Percentiles rank a stretch among this genome's conserved stretches.
phyloP scores from a whole-genome alignment of 2,329 filamentous ascomycete species.

The Thermomyces lanuginosus region DNA sequence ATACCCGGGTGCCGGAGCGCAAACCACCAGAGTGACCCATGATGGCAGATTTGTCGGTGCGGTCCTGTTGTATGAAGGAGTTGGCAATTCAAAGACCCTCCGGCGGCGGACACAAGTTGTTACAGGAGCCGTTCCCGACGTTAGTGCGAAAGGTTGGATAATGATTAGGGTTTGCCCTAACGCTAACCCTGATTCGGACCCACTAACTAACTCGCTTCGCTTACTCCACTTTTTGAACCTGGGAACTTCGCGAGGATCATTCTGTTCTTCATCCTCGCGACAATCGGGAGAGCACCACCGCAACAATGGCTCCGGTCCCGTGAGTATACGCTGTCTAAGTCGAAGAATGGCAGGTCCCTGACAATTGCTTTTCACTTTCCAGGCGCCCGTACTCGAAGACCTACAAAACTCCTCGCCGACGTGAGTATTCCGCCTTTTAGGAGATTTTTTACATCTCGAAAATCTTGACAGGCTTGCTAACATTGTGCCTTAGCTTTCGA shows the following conservation, averaged over 20 bases:
- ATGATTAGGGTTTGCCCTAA: slow-evolving; percentile 11
- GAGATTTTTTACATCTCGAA: slow-evolving; percentile 5
- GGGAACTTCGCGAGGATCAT: slow-evolving; percentile 10
- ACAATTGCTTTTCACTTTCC: slow-evolving; percentile 14
- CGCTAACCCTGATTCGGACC: slow-evolving; percentile 10
- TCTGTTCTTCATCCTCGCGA: slow-evolving; percentile 22
- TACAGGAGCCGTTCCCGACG: slow-evolving; percentile 9
- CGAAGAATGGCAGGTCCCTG: slow-evolving; percentile 22
- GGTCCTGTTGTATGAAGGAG: slow-evolving; percentile 21
- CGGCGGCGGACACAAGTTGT: slow-evolving; percentile 12
- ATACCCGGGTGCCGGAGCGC: slow-evolving; percentile 67
- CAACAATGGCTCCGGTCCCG: slow-evolving; percentile 28
- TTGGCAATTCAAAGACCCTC: slow-evolving; percentile 19
- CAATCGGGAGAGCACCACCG: slow-evolving; percentile 25
- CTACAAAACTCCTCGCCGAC: slow-evolving; percentile 94
- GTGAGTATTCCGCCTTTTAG: slow-evolving; percentile 28
- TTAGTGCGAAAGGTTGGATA: slow-evolving; percentile 14
- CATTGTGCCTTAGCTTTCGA: slow-evolving; percentile 53
- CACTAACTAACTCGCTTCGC: slow-evolving; percentile 8
- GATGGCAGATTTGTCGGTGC: slow-evolving; percentile 39
- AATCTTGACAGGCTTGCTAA: no score
- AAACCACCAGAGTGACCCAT: slow-evolving; percentile 84
- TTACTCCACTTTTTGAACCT: slow-evolving; percentile 10
- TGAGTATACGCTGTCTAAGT: slow-evolving; percentile 20
- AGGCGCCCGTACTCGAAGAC: slow-evolving; percentile 88